These are phyloP conservation scores for Hammondia hammondi DNA, from an alignment of 169 alveolate species.

Conservation along the genomic window DNA sequence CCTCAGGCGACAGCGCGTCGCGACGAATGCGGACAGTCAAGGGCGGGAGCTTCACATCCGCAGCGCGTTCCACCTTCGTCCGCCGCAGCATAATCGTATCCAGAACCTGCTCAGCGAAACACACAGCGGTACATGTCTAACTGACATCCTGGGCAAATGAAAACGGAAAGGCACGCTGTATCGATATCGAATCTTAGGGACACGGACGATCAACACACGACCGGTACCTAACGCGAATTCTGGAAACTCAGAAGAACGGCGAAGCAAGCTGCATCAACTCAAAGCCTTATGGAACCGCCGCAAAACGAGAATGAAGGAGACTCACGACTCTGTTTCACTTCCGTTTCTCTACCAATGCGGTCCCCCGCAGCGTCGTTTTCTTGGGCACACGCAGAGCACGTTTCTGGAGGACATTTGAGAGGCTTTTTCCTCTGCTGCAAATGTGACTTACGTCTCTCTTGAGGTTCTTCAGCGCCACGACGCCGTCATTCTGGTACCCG, in stretches of 20 bases:
- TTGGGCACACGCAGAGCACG: neutral
- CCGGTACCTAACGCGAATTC: too few relatives aligned
- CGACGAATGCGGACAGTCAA: slow-evolving; percentile 81
- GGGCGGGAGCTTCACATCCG: slow-evolving; percentile 86
- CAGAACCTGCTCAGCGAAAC: slow-evolving; percentile 31
- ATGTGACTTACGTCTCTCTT: slow-evolving; percentile 70
- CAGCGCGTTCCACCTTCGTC: slow-evolving; percentile 88
- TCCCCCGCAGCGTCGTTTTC: neutral
- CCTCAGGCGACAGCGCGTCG: slow-evolving; percentile 83
- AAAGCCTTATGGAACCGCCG: too few relatives aligned
- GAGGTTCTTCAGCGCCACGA: slow-evolving; percentile 76
- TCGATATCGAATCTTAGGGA: too few relatives aligned
- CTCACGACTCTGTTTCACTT: too few relatives aligned
- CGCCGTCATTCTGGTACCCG: slow-evolving; percentile 86
- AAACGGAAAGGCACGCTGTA: too few relatives aligned
- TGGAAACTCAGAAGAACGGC: too few relatives aligned
- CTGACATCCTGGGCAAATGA: too few relatives aligned
- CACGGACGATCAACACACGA: too few relatives aligned
- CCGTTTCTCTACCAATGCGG: too few relatives aligned
- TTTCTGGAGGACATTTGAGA: neutral
- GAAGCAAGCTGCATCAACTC: too few relatives aligned
- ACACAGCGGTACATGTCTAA: neutral
- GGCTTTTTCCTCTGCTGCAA: neutral
- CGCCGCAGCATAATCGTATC: slow-evolving; percentile 78
- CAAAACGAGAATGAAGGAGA: too few relatives aligned